Evolutionary conservation across 1,284 basidiomycete species (phyloP), one percentile per base, ranked within the genome.

Genomic region (Ceratobasidium theobromae): DNA sequence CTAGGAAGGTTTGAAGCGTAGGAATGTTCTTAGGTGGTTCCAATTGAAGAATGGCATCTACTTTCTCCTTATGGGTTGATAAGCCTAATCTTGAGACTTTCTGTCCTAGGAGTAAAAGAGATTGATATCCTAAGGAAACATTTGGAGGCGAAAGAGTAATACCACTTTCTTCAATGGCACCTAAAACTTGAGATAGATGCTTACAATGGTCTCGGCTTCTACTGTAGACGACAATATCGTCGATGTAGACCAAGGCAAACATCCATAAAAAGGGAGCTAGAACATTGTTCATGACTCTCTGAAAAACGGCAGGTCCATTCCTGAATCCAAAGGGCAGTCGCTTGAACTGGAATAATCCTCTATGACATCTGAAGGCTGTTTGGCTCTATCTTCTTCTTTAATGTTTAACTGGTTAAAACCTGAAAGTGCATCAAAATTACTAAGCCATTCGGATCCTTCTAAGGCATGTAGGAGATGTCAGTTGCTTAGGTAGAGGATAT

Each of bases 241-340:
- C 71, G 67, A 79, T 83, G 9, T 86, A 86, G 74, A 80, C 78
- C 0, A 79, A 81, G 38, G 74, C 69, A 67, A 79, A 79, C 0
- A 78, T 60, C 77, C 78, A 79, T 0, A 80, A 70, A 68, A 71
- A 79, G 0, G 75, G 76, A 0, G 77, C 72, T 0, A 81, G 71
- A 0, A 79, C 70, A 0, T 69, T 68, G 54, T 79, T 75, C 77
- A 80, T 80, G 0, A 79, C 68, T 1, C 76, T 55, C 66, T 80
- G 79, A 66, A 79, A 80, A 0, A 78, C 72, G 4, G 74, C 68
- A 0, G 79, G 79, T 0, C 79, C 77, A 65, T 79, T 80, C 1
- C 74, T 69, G 0, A 76, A 72, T 3, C 79, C 79, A 67, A 81
- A 80, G 0, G 79, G 79, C 76, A 81, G 78, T 16, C 75, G 53